Evolutionary conservation across 1,284 basidiomycete species (phyloP).

Genomic region (Cryptococcus sp.): DNA sequence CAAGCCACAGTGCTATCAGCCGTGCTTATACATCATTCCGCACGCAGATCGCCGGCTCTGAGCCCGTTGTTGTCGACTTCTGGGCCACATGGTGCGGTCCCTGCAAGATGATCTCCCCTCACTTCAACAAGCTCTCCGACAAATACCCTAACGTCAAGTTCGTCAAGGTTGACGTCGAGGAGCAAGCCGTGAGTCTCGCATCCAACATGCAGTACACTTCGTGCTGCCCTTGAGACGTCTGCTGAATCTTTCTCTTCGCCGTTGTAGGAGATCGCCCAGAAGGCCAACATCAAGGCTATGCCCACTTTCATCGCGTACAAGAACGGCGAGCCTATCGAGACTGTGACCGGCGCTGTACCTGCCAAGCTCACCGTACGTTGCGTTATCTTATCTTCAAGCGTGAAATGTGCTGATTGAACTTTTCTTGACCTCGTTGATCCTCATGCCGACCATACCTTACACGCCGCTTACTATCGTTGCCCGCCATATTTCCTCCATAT

Average conservation of each 20-base stretch:
- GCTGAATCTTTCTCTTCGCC: neutral
- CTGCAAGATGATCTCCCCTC: constrained; percentile 74
- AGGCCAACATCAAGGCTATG: constrained; percentile 75
- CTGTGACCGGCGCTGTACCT: constrained; percentile 65
- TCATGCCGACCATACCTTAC: neutral
- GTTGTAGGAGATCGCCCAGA: constrained; percentile 58
- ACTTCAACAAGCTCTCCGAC: constrained; percentile 68
- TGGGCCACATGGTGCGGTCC: constrained; percentile 63
- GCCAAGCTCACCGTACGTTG: constrained; percentile 56
- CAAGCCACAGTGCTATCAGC: neutral
- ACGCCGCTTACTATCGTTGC: neutral
- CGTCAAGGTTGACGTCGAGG: constrained; percentile 83
- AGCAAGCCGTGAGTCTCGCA: constrained; percentile 36
- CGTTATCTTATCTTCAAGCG: neutral
- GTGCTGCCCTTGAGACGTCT: neutral
- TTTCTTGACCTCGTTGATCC: neutral
- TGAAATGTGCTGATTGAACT: too few relatives aligned
- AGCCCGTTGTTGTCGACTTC: constrained; percentile 70
- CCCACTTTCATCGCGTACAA: constrained; percentile 76
- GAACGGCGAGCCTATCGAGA: constrained; percentile 64
- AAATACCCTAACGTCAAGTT: constrained; percentile 62
- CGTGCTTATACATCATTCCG: neutral
- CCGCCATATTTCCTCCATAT: too few relatives aligned
- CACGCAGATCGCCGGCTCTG: constrained; percentile 14
- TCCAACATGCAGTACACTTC: neutral